Evolutionary conservation across 768 basidiomycete species (phyloP), one percentile per base, ranked within the genome.

Genomic region (Rhodotorula paludigena): DNA sequence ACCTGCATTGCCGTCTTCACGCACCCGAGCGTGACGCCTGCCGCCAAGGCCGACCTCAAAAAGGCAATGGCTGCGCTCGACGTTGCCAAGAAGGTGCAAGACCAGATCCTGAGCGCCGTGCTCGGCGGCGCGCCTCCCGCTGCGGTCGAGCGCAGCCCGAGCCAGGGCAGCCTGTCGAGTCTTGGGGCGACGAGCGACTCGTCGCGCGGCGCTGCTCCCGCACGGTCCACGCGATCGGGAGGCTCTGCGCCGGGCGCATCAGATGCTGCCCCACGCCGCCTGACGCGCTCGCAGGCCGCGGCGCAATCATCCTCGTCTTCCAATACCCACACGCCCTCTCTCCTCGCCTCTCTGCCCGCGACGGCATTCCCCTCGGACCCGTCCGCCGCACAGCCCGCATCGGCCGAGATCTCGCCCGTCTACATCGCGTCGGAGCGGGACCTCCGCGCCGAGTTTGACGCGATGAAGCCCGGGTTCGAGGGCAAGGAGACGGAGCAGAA

Each of bases 401-500:
- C 61, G 12, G 38, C 63, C 1, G 47, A 62, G 6, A 14, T 67
- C 47, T 18, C 48, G n/a, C 64, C 72, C 28, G 65, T 74, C 30
- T 74, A 81, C 78, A 85, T 98, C 75, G 89, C 92, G 3, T 94
- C 91, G 25, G 82, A 82, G 64, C 82, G 84, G 73, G 94, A 99
- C 76, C 78, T 99, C 57, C 90, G 92, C 77, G 83, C 82, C 61
- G 92, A 97, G 76, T 92, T 97, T 76, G 81, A 84, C 10, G 79
- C 79, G 16, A 92, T 97, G 88, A 77, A 82, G 28, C 87, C 88
- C 60, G 80, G 82, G 39, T 98, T 96, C 5, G 68, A 92, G 88
- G 96, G 94, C n/a, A 94, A 85, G 80, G 94, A 99, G 80, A 89
- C 89, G 1, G 94, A 99, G 77, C 90, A 93, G 70, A 99, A 99